Conservation (phyloP, 176 grass and related monocot species). For the Cenchrus purpureus region DNA sequence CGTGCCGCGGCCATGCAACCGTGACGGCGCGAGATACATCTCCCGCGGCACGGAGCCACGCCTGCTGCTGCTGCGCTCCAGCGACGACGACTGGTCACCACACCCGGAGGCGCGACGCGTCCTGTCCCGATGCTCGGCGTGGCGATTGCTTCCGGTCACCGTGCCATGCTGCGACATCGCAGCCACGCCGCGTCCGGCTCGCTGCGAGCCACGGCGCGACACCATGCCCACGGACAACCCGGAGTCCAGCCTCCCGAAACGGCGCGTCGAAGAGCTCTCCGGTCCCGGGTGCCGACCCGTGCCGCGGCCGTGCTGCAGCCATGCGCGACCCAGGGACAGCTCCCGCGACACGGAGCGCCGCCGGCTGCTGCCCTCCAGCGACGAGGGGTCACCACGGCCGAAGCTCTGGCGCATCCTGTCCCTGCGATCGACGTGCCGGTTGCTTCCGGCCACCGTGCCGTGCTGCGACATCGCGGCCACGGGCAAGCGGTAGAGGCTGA, state of each 20-base stretch:
- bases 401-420: background rate
- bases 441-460: background rate
- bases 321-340: background rate
- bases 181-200: background rate
- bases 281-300: background rate
- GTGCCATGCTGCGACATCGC: background rate
- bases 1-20: background rate
- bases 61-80: too few species aligned
- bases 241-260: background rate
- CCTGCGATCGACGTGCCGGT: background rate
- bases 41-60: slow-evolving; percentile 6
- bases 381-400: background rate
- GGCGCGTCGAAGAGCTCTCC: background rate
- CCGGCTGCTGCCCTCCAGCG: background rate
- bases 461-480: background rate
- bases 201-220: slow-evolving; percentile 13
- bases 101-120: background rate
- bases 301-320: background rate
- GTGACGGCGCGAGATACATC: background rate
- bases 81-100: too few species aligned
- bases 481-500: background rate
- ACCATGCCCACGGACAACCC: background rate
- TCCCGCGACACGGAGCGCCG: slow-evolving; percentile 4
- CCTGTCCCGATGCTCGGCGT: background rate
- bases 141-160: background rate